These are phyloP conservation scores for Solanum tacnaense DNA, from an alignment of 257 asterid species.

Conservation along the genomic window DNA sequence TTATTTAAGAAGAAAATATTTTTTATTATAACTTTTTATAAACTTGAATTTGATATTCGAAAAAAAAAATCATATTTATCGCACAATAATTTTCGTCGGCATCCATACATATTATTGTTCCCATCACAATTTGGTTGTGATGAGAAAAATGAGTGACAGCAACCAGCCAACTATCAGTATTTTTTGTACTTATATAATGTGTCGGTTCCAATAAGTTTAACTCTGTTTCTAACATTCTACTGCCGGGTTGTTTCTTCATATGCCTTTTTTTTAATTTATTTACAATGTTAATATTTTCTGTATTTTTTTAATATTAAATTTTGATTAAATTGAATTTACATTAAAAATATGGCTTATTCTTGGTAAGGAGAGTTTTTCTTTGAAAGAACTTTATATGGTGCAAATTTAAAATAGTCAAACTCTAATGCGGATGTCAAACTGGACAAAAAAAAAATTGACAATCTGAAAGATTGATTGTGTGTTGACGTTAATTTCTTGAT, in stretches of 20 bases:
- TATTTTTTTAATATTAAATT: neutral
- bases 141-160: neutral
- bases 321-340: neutral
- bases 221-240: neutral
- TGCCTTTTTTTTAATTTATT: neutral
- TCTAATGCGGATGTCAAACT: rapidly evolving
- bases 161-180: neutral
- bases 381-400: too few relatives aligned
- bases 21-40: rapidly evolving
- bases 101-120: neutral
- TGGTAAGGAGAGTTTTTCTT: rapidly evolving
- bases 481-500: neutral
- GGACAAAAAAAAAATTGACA: neutral
- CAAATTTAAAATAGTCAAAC: too few relatives aligned
- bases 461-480: neutral
- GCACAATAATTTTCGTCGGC: too few relatives aligned
- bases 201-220: neutral
- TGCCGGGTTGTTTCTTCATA: neutral
- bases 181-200: neutral
- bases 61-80: neutral
- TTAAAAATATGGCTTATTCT: neutral
- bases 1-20: too few relatives aligned
- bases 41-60: rapidly evolving
- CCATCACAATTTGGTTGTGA: neutral
- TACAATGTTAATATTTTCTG: neutral